Base-by-base conservation (phyloP, 2,329 filamentous ascomycete species). In the Xylariomycetidae sp. region DNA sequence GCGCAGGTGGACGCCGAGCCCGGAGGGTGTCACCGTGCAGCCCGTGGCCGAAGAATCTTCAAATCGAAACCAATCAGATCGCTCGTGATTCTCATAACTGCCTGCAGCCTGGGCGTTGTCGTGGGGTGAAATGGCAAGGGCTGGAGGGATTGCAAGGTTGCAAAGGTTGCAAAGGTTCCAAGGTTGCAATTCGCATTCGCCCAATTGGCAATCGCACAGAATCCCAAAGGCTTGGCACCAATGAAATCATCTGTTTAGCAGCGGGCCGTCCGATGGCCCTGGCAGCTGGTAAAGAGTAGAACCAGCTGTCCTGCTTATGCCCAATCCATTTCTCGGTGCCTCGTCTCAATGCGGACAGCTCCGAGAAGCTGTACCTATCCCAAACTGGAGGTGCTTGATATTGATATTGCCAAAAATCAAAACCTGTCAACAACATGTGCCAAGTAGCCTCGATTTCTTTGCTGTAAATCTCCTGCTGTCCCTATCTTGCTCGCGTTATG, bases 361-460 rank as follows among this genome's bases (percentile, higher is more conserved):
- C 48, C 48, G 42, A 42, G 31, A 41, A 41, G 25, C 25, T 41
- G 16, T 34, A 33, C 28, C 13, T 25, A 16, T 23, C n/a, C n/a
- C 8, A 23, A 8, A 8, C 20, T 23, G 8, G 8, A 8, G n/a
- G 20, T 8, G 20, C 20, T 23, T n/a, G 20, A 23, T 23, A 23
- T 23, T 23, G n/a, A 23, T 8, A 23, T 8, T 23, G n/a, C 8
- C 8, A 23, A 8, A 23, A 23, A 23, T 8, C 8, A 23, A 23
- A 20, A 25, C 17, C 19, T 32, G 17, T 16, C 13, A 31, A 16
- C 18, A 30, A 22, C n/a, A 31, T 27, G 37, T 46, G 49, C 46
- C 46, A 51, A 44, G 41, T 51, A 44, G 45, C 49, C 48, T 50
- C 42, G 49, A 48, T 23, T 23, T 23, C 20, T 37, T 23, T 12